These are phyloP conservation scores for Trametes villosa DNA, from an alignment of 768 basidiomycete species.

Conservation along the genomic window DNA sequence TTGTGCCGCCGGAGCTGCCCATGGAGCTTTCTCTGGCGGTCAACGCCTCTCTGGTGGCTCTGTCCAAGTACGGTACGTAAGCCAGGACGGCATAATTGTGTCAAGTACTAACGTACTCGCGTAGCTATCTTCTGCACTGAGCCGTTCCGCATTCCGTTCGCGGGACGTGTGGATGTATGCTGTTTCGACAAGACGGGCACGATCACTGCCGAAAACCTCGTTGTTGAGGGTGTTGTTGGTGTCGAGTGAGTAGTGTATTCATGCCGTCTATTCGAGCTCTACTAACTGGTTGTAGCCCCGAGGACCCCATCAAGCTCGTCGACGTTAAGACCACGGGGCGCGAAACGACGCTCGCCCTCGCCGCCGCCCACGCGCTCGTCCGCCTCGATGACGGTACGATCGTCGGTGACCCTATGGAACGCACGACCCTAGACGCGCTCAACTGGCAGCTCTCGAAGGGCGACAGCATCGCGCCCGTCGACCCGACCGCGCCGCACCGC, in stretches of 20 bases:
- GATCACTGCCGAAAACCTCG: slow-evolving; percentile 94
- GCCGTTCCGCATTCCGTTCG: slow-evolving; percentile 95
- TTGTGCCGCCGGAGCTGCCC: slow-evolving; percentile 96
- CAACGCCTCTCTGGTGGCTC: slow-evolving; percentile 90
- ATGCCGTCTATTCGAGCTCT: not conserved
- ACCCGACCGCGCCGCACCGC: slow-evolving; percentile 54
- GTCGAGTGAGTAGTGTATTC: slow-evolving; percentile 65
- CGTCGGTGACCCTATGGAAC: slow-evolving; percentile 99
- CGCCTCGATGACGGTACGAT: slow-evolving; percentile 91
- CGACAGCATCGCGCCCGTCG: slow-evolving; percentile 68
- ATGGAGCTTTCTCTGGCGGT: slow-evolving; percentile 98
- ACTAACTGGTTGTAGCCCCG: slow-evolving; percentile 45
- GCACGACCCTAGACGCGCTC: slow-evolving; percentile 89
- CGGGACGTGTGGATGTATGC: slow-evolving; percentile 96
- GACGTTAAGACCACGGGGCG: slow-evolving; percentile 75
- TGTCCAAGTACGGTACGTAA: slow-evolving; percentile 88
- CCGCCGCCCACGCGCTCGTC: slow-evolving; percentile 94
- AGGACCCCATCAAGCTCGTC: slow-evolving; percentile 68
- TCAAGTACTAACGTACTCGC: not conserved
- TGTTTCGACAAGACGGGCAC: slow-evolving; percentile 99
- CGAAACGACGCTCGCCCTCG: slow-evolving; percentile 86
- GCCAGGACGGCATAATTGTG: too few species aligned
- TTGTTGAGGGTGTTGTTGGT: slow-evolving; percentile 92
- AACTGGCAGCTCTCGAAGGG: slow-evolving; percentile 85
- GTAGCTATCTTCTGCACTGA: slow-evolving; percentile 98